Conservation (phyloP, 768 basidiomycete genomes). For the Trametes elegans region DNA sequence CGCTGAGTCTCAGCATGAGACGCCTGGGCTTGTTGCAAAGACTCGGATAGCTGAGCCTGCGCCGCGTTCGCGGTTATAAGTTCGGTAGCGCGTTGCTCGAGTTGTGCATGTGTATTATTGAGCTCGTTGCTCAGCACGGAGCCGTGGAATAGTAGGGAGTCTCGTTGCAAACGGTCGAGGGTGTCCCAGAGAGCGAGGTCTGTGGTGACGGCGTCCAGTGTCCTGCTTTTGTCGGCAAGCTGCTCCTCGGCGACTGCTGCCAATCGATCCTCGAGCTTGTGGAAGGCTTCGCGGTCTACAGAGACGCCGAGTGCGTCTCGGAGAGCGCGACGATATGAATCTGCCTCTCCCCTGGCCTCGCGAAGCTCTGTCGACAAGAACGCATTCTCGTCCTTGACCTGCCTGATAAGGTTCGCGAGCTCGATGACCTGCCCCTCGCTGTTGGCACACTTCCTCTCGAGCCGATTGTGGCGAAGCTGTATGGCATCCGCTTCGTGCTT, state of each 20-base stretch:
- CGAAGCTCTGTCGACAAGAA: slow-evolving; percentile 34
- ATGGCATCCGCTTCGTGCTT: slow-evolving; percentile 36
- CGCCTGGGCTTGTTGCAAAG: slow-evolving; percentile 34
- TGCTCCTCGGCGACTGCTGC: neutral
- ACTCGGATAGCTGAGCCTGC: slow-evolving; percentile 41
- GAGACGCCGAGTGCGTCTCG: neutral
- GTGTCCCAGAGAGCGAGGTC: slow-evolving; percentile 17
- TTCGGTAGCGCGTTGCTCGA: slow-evolving; percentile 31
- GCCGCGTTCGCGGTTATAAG: slow-evolving; percentile 40
- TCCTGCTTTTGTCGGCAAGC: neutral
- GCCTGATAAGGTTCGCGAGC: slow-evolving; percentile 59
- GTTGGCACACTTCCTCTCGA: slow-evolving; percentile 69
- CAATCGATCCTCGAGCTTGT: neutral
- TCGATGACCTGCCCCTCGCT: slow-evolving; percentile 66
- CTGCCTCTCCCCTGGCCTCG: slow-evolving; percentile 23
- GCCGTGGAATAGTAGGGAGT: slow-evolving; percentile 23
- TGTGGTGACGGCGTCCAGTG: neutral
- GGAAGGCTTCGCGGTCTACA: neutral
- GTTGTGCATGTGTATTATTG: slow-evolving; percentile 12
- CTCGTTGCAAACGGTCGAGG: slow-evolving; percentile 17
- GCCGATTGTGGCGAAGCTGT: slow-evolving; percentile 45
- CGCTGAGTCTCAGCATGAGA: slow-evolving; percentile 22
- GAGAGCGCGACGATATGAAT: slow-evolving; percentile 10
- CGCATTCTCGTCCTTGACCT: slow-evolving; percentile 50
- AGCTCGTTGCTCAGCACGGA: slow-evolving; percentile 20